Base-by-base conservation (phyloP, 106 monocot genomes). In the Dendrobium nobile region DNA sequence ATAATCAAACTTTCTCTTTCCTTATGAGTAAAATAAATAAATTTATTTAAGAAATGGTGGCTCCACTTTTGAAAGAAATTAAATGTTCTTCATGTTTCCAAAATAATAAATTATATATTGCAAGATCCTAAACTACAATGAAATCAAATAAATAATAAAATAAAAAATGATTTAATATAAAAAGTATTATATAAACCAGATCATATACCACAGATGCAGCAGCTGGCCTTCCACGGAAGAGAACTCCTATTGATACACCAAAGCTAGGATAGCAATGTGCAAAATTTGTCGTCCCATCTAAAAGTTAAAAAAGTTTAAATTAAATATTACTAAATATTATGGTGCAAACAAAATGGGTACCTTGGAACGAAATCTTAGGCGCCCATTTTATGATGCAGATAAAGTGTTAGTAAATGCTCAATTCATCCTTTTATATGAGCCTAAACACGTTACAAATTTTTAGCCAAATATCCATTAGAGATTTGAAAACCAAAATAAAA, bases 221-320 rank as follows among this genome's bases (percentile, higher is more conserved):
- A 83, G 93, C 91, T 18, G 99, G 99, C 51, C 91, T 99, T 75
- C 99, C 99, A 55, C 88, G 95, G 68, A 90, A 93, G 19, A 99
- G 88, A 80, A 99, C 95, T 81, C 95, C 99, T 19, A 99, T 85
- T 68, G 99, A 99, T 28, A 99, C 99, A 45, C 93, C 92, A 93
- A 99, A 99, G 82, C 90, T 91, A n/a, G 99, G 99, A 79, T 99
- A 99, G 80, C 95, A 75, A 82, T 99, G 99, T 37, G 99, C 99
- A 85, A 99, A 99, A 80, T 99, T 99, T 75, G 99, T 99, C 26
- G 99, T 99, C 85, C 99, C 99, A 91, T 99, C 99, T 98, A 85
- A 20, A 77, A 64, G 77, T 79, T 82, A 81, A 81, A 75, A 78
- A 17, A 67, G 28, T 24, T 78, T 26, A 51, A 55, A 51, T 10